Base-by-base conservation (phyloP, 805 yeast genomes). In the Metschnikowia borealis region DNA sequence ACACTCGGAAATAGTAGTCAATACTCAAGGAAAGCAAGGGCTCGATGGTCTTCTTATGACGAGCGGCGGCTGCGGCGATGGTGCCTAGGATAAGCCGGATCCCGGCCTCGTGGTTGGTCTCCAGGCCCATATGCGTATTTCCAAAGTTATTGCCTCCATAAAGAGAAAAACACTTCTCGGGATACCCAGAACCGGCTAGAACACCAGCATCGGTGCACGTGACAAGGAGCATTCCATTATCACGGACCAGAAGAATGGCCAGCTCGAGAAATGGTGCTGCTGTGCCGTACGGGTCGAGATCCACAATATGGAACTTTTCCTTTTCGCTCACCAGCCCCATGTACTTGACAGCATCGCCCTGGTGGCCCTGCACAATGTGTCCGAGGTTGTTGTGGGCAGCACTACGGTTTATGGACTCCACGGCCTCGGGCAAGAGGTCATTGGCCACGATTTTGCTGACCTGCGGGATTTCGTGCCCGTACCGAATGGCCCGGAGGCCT, bases 181-280 rank as follows among this genome's bases (percentile, higher is more conserved):
- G 97, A 66, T 92, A 92, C 13, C 96, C 95, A 55, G 85, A 85
- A 17, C 99, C 99, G 0, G 98, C 98, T 48, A 94, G 75, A 0
- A 94, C 97, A 0, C 96, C 96, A 14, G 95, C 78, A 70, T 94
- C 99, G 0, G 99, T 94, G 66, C 99, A 94, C 0, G 99, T 94
- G 3, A 94, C 92, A 46, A 94, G 71, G 56, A 94, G 68, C 39
- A 94, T 62, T 1, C 98, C 99, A 49, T 85, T 91, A 57, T 91
- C 90, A 44, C 79, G 80, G n/a, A 91, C 79, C 32, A 85, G 73
- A 61, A 89, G 96, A 32, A 94, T 74, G 0, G 98, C 97, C 32
- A 94, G 82, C 65, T 94, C 99, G 29, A 94, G 77, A 64, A 94
- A 94, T 6, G 99, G 99, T 0, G 97, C 82, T 0, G 97, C 99